Conservation (phyloP, 768 basidiomycete genomes). For the Thelephora ganbajun region DNA sequence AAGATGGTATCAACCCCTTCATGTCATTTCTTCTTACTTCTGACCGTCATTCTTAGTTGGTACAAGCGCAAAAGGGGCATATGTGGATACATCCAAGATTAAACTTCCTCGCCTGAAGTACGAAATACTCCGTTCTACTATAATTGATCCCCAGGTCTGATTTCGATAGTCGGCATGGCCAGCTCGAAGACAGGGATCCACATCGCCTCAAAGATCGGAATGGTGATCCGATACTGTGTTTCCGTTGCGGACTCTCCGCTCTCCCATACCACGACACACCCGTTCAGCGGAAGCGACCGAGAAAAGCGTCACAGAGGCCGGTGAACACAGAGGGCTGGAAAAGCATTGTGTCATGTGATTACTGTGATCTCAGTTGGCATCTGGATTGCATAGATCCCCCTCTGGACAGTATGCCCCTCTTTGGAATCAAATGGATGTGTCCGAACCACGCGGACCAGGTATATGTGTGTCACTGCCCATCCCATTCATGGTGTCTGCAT, state of each 20-base stretch:
- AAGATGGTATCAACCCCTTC: slow-evolving; percentile 48
- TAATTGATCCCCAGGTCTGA: not conserved
- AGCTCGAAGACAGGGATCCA: slow-evolving; percentile 84
- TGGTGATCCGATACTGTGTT: slow-evolving; percentile 77
- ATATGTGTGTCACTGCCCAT: slow-evolving; percentile 38
- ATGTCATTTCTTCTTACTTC: not conserved
- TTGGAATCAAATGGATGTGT: slow-evolving; percentile 96
- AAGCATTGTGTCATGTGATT: slow-evolving; percentile 86
- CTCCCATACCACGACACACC: slow-evolving; percentile 41
- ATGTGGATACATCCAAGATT: slow-evolving; percentile 66
- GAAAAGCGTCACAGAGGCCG: slow-evolving; percentile 29
- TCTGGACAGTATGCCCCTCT: slow-evolving; percentile 68
- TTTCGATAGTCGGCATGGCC: slow-evolving; percentile 57
- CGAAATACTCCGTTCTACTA: slow-evolving; percentile 18
- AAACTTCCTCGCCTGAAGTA: slow-evolving; percentile 77
- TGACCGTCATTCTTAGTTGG: slow-evolving; percentile 37
- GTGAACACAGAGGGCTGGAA: slow-evolving; percentile 40
- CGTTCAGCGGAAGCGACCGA: slow-evolving; percentile 37
- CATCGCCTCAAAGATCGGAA: slow-evolving; percentile 78
- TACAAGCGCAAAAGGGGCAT: slow-evolving; percentile 67
- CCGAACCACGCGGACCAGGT: slow-evolving; percentile 89
- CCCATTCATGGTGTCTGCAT: slow-evolving; percentile 5
- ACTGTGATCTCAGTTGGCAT: slow-evolving; percentile 92
- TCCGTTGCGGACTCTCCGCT: slow-evolving; percentile 75
- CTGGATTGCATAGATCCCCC: slow-evolving; percentile 94